Evolutionary conservation across 768 basidiomycete species (phyloP).

Genomic region (Pilatotrama ljubarskyi): DNA sequence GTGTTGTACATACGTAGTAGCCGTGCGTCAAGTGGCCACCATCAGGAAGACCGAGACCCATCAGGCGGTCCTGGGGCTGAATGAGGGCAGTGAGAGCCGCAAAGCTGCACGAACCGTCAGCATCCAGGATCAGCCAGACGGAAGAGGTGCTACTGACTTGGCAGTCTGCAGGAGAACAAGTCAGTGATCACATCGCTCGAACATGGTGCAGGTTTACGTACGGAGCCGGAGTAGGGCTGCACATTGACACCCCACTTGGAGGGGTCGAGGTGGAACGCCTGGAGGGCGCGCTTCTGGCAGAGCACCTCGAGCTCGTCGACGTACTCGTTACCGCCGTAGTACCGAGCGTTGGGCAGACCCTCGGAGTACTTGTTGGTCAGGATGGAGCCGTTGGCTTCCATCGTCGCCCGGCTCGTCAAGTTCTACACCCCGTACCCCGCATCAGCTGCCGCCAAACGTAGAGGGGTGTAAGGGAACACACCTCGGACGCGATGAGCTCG

Average conservation of each 20-base stretch:
- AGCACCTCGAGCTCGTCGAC: slow-evolving; percentile 95
- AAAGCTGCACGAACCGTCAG: slow-evolving; percentile 58
- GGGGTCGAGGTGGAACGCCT: slow-evolving; percentile 95
- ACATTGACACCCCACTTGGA: slow-evolving; percentile 98
- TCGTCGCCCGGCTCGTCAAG: slow-evolving; percentile 91
- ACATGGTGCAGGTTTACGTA: slow-evolving; percentile 41
- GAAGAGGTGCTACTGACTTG: slow-evolving; percentile 54
- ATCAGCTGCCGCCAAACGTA: not conserved
- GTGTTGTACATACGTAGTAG: slow-evolving; percentile 70
- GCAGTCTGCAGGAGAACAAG: slow-evolving; percentile 58
- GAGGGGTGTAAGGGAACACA: slow-evolving; percentile 31
- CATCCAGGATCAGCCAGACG: not conserved
- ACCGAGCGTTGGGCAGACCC: slow-evolving; percentile 95
- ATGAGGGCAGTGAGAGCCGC: slow-evolving; percentile 94
- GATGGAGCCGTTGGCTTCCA: slow-evolving; percentile 99
- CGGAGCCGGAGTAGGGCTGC: slow-evolving; percentile 94
- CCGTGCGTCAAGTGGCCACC: slow-evolving; percentile 98
- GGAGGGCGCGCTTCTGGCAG: slow-evolving; percentile 92
- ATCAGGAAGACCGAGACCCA: slow-evolving; percentile 98
- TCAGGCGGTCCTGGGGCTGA: slow-evolving; percentile 95
- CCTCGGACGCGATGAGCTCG: slow-evolving; percentile 99
- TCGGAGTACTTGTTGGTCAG: slow-evolving; percentile 99
- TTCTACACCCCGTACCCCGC: slow-evolving; percentile 53
- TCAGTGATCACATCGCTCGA: not conserved
- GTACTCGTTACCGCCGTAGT: slow-evolving; percentile 98